Evolutionary conservation across 345 rosid genomes (phyloP), one percentile per base, ranked within the genome.

Genomic region (Corchorus olitorius): DNA sequence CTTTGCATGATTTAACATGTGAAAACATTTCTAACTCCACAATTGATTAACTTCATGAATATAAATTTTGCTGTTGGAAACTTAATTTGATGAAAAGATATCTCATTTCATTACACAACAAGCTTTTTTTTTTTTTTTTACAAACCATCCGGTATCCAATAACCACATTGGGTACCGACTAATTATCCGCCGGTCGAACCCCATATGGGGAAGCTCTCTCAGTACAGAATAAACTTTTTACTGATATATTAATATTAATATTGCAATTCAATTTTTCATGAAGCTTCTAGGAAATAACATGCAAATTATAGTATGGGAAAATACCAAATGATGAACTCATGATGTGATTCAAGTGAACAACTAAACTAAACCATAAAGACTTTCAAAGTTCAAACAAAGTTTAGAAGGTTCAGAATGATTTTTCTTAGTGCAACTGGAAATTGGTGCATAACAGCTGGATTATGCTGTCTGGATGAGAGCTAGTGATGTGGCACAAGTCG

Each of bases 381-480:
- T 27, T 27, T 27, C 14, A n/a, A 48, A 72, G 1, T 72, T 41
- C 8, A 33, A 37, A 69, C 43, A 22, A 27, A 60, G 3, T 9
- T 12, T 22, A 59, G 63, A 59, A 27, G 63, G 58, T 10, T 59
- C 35, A 22, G 63, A 59, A 20, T 45, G n/a, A n/a, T 37, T 74
- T 48, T 17, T 74, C n/a, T 50, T 27, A 8, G 34, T 56, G 19
- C 13, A 35, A 34, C 49, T 46, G 70, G 14, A 68, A 20, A 8
- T 43, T 37, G 34, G 77, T 68, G 81, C 60, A 15, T 35, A 64
- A 74, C 76, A 81, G 77, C 83, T 73, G 17, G 78, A 81, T 74
- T 48, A 52, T 77, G 72, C 78, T 73, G 84, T 81, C 61, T 20
- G 71, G 78, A 81, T 61, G 34, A 75, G 62, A 79, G 53, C 61